Conservation (phyloP, 192 early-diverging fungal species). For the Mortierella hygrophila region DNA sequence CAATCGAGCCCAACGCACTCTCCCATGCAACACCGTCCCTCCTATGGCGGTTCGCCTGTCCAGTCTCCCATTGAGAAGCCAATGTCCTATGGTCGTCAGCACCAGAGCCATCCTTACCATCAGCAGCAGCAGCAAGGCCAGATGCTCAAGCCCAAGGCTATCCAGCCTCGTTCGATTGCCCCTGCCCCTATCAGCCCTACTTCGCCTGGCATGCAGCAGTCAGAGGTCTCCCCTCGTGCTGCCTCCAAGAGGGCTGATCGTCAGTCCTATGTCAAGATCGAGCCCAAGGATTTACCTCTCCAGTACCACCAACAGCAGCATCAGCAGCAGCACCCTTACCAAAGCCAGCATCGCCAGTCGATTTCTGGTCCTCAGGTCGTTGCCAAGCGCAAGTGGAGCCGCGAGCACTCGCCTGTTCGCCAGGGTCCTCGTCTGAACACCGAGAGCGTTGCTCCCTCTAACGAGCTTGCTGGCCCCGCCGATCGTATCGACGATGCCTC, state of each 20-base stretch:
- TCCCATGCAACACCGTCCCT: constrained; percentile 11
- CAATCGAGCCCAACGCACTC: constrained; percentile 23
- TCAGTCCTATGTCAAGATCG: constrained; percentile 43
- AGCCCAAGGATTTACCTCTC: constrained; percentile 37
- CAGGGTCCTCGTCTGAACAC: constrained; percentile 4
- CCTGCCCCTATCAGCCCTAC: constrained; percentile 33
- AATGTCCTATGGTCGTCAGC: constrained; percentile 15
- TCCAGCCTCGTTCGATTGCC: constrained; percentile 51
- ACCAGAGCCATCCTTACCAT: constrained; percentile 18
- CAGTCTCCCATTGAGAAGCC: constrained; percentile 36
- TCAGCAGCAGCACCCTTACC: constrained; percentile 6
- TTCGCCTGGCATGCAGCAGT: constrained; percentile 27
- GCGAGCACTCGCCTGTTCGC: constrained; percentile 46
- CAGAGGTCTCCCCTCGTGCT: constrained; percentile 11
- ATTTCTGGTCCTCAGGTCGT: neutral
- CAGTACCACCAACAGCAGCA: constrained; percentile 5
- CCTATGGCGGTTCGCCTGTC: constrained; percentile 20
- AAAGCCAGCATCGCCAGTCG: neutral
- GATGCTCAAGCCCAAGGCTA: constrained; percentile 31
- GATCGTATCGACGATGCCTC: constrained; percentile 34
- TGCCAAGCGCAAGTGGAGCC: constrained; percentile 49
- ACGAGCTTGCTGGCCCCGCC: neutral
- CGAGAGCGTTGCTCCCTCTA: neutral
- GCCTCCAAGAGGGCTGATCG: constrained; percentile 26
- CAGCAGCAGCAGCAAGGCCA: constrained; percentile 3